Evolutionary conservation across 1,139 yeast genomes (phyloP).

Genomic region (Pichia sp.): DNA sequence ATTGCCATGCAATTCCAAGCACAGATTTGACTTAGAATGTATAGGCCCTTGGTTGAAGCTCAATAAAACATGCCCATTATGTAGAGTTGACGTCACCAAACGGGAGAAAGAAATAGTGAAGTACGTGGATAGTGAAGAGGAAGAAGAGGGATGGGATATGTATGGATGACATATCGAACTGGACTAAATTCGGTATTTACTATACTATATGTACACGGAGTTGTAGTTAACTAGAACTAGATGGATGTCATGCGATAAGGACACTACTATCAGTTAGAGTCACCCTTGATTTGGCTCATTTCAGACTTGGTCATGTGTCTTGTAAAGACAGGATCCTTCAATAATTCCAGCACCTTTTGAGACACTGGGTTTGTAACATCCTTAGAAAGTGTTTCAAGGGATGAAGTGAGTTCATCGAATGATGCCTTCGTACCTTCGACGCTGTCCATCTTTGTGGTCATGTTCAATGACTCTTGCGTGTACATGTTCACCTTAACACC

Average conservation of each 20-base stretch:
- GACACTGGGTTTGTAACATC: conserved; percentile 49
- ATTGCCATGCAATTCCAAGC: conserved; percentile 68
- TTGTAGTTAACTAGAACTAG: no score
- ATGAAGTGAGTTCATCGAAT: conserved; percentile 13
- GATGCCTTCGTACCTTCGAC: conserved; percentile 19
- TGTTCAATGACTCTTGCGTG: conserved; percentile 48
- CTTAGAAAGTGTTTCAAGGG: conserved; percentile 19
- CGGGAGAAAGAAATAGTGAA: conserved; percentile 23
- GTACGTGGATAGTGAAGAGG: conserved; percentile 51
- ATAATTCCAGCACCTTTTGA: conserved; percentile 63
- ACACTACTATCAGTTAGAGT: no score
- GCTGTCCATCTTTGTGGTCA: conserved; percentile 28
- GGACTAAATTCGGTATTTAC: no score
- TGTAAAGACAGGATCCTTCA: conserved; percentile 59
- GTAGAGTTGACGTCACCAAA: conserved; percentile 59
- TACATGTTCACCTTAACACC: conserved; percentile 71
- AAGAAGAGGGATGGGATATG: conserved; percentile 45
- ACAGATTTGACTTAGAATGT: conserved; percentile 83
- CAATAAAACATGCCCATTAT: conserved; percentile 81
- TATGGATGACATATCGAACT: conserved; percentile 22
- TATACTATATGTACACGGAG: no score
- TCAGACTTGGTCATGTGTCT: conserved; percentile 29
- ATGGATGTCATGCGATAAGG: no score
- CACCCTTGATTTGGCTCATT: conserved; percentile 18
- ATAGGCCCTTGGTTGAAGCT: conserved; percentile 82